Evolutionary conservation across 2,329 filamentous ascomycete genomes (phyloP), one percentile per base, ranked within the genome.

Genomic region (Fusarium continuum): DNA sequence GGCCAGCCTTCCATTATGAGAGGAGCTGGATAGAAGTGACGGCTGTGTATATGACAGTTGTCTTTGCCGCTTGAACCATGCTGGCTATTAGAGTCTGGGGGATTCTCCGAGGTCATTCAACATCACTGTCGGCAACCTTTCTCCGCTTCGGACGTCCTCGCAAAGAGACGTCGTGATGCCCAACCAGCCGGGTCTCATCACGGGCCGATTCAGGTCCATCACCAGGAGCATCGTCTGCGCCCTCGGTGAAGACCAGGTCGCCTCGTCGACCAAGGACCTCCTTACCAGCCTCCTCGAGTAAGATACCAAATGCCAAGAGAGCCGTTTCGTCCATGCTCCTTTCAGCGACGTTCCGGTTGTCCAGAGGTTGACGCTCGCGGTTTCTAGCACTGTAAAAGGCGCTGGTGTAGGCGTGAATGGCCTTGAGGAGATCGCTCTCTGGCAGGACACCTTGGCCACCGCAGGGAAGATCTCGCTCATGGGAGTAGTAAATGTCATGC

Each of bases 311-410:
- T 1, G 91, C 90, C 49, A 94, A 77, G 55, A 94, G 79, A 5
- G 91, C 91, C 13, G 90, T 92, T 77, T 92, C 91, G 71, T 94
- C 90, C 84, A 94, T 86, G 73, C 86, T 91, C 63, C 82, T 74
- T 71, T 85, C 82, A 57, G 85, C 80, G 31, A 83, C 68, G 47
- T 73, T 74, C 25, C 72, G 65, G 8, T 63, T 53, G 26, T 61
- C 66, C n/a, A 67, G 58, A 23, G 41, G 16, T 29, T 61, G 41
- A 47, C 56, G 47, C 46, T 63, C 57, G 56, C 73, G 65, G 20
- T 63, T 70, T 50, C 79, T 73, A 8, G 76, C 76, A 32, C 79
- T 79, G 75, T 92, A 93, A 73, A 87, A 91, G 52, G 85, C 83
- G 48, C 89, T 87, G 2, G 86, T 74, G 70, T 93, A 93, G 23